Base-by-base conservation (phyloP, 2,329 filamentous ascomycete species). In the Seiridium cupressi region DNA sequence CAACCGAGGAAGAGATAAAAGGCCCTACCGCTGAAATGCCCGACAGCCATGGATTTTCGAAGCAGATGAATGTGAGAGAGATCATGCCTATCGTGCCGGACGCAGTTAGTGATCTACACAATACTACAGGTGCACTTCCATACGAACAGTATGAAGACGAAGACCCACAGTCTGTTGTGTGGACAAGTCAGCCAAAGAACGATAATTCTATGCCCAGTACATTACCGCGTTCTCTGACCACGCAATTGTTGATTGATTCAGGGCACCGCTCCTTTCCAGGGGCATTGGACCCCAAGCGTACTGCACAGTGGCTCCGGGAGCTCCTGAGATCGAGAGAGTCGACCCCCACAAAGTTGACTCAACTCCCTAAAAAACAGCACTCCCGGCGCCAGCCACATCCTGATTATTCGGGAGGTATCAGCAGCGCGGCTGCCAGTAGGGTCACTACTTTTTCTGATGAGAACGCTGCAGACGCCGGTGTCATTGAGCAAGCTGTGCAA, bases 231-330 rank as follows among this genome's bases (percentile, higher is more conserved):
- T 51, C 49, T 5, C 7, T 51, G 55, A 38, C 31, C 34, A 63
- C 34, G 31, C 58, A 26, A 8, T 42, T 57, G 11, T 60, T 59
- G 34, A 18, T 44, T 40, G n/a, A 51, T 11, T n/a, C 32, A 4
- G 60, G 61, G 18, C 44, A 65, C n/a, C 38, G 47, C 31, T 54
- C 51, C 46, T n/a, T 60, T 3, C 48, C 64, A 49, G 64, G 64
- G 10, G 62, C 49, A 31, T 51, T 64, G 46, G 64, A 68, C 54
- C 57, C 66, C 3, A 59, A 63, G 57, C 65, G 64, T 46, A 67
- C 67, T 48, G 55, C 62, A 32, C 56, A 62, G 35, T 73, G 70
- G 71, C 60, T 73, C 58, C 66, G 70, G 40, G 64, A 68, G 4
- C 55, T 73, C 18, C 61, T 72, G 2, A 66, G 67, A 5, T 62